These are phyloP conservation scores for Globisporangium paddicum DNA, from an alignment of 352 stramenopile species.

Conservation along the genomic window DNA sequence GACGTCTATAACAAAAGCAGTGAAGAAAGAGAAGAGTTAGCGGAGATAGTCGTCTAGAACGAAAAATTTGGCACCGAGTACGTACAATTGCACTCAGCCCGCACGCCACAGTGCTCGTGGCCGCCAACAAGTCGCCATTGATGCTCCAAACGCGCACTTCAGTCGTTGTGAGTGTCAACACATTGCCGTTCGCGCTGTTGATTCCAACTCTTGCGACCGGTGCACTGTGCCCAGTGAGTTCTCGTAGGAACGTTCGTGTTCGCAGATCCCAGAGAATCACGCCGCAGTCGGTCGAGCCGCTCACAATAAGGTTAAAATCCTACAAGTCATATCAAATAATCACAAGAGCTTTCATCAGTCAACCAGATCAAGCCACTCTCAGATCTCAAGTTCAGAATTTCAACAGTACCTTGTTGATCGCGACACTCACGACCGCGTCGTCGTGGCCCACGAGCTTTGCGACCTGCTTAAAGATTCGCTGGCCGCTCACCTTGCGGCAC, in stretches of 20 bases:
- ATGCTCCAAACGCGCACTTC: conserved; percentile 76
- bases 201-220: conserved; percentile 55
- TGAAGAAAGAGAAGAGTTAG: background rate
- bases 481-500: conserved; percentile 49
- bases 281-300: conserved; percentile 46
- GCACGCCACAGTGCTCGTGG: conserved; percentile 29
- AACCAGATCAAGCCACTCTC: background rate
- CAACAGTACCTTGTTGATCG: conserved; percentile 52
- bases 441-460: conserved; percentile 66
- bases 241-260: conserved; percentile 47
- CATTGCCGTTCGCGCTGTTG: conserved; percentile 62
- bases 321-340: conserved; percentile 4
- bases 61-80: background rate
- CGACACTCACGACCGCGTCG: conserved; percentile 50
- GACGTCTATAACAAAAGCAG: conserved; percentile 30
- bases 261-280: conserved; percentile 73
- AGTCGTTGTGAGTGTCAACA: conserved; percentile 39
- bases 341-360: background rate
- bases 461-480: conserved; percentile 63
- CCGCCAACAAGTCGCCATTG: conserved; percentile 68
- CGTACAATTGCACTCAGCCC: conserved; percentile 57
- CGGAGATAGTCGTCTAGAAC: background rate
- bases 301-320: conserved; percentile 67
- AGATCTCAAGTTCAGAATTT: background rate
- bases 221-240: conserved; percentile 45